These are phyloP conservation scores for Moesziomyces sp. DNA, from an alignment of 1,284 basidiomycete species.

Conservation along the genomic window DNA sequence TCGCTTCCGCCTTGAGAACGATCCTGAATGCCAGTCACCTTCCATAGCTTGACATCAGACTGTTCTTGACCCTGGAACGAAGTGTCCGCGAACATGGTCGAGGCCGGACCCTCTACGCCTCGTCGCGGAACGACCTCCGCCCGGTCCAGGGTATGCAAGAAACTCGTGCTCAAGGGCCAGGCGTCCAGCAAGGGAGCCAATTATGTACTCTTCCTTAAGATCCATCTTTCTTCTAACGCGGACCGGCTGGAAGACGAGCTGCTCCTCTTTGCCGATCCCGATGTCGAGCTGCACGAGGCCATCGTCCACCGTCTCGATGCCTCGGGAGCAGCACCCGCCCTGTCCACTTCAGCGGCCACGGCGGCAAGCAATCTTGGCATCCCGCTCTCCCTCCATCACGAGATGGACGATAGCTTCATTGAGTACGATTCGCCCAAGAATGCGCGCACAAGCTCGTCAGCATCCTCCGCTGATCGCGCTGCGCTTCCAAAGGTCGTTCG, in stretches of 20 bases:
- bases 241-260: background rate
- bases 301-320: conserved; percentile 34
- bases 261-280: conserved; percentile 11
- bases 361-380: conserved; percentile 35
- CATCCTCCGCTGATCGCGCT: background rate
- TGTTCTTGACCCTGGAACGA: too few relatives aligned
- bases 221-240: conserved; percentile 12
- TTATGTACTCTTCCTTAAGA: conserved; percentile 40
- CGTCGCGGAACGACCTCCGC: conserved; percentile 2
- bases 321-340: conserved; percentile 32
- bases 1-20: too few relatives aligned
- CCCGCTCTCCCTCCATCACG: conserved; percentile 32
- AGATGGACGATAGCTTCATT: conserved; percentile 32
- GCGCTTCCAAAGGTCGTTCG: conserved; percentile 13
- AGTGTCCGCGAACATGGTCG: background rate
- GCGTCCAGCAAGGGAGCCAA: conserved; percentile 26
- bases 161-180: conserved; percentile 43
- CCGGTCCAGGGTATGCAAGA: conserved; percentile 34
- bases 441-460: background rate
- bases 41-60: too few relatives aligned
- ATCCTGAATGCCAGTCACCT: too few relatives aligned
- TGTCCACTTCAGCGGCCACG: conserved; percentile 35
- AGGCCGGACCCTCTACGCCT: background rate
- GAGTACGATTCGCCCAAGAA: conserved; percentile 3
- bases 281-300: conserved; percentile 22